phyloP scores from a whole-genome alignment of 2,329 filamentous ascomycete genomes.

The Aureobasidium vineae region DNA sequence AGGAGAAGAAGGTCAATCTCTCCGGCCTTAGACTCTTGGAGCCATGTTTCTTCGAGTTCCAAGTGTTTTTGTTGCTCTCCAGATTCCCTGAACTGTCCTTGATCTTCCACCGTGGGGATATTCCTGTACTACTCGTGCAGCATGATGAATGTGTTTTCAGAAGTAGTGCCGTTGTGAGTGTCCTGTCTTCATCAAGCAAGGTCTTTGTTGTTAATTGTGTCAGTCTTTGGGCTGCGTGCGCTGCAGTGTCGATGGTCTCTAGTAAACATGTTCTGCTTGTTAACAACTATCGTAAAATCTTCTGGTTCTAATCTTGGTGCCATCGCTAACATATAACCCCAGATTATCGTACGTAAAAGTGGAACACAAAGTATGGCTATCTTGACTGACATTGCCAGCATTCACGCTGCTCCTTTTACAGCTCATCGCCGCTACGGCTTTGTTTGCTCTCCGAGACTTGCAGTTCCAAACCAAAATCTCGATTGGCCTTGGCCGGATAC shows the following conservation, averaged over 20 bases:
- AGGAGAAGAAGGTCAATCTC: background rate
- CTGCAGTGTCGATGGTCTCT: background rate
- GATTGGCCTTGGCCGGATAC: too few species aligned
- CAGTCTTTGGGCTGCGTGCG: background rate
- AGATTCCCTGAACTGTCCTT: background rate
- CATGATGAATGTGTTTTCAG: background rate
- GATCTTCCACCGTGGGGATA: too few species aligned
- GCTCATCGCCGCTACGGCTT: background rate
- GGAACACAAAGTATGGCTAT: background rate
- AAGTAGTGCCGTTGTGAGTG: background rate
- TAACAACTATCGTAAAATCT: background rate
- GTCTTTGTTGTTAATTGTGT: background rate
- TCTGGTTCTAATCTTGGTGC: background rate
- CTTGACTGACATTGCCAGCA: background rate
- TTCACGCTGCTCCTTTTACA: background rate
- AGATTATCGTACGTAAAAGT: background rate
- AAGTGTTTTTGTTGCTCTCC: background rate
- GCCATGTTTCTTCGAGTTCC: background rate
- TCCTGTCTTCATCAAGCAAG: background rate
- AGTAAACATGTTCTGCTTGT: background rate
- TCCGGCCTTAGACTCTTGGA: background rate
- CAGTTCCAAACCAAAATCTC: too few species aligned
- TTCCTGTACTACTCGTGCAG: background rate
- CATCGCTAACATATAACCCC: background rate
- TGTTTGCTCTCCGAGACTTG: background rate